Conservation (phyloP, 805 yeast species). For the Yamadazyma insecticola region DNA sequence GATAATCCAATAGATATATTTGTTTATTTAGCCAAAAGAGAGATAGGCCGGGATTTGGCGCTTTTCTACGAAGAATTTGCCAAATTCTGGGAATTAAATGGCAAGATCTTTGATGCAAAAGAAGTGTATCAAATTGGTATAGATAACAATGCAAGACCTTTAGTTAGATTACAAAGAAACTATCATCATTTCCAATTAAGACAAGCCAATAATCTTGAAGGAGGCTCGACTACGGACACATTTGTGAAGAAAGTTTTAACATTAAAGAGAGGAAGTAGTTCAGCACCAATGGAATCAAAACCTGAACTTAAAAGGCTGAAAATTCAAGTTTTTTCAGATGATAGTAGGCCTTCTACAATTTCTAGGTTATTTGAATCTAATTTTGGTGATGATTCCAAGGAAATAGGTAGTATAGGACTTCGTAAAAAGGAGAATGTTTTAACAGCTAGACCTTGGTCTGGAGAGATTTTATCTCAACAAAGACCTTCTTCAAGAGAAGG, state of each 20-base stretch:
- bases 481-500: conserved; percentile 8
- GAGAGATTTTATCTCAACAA: conserved; percentile 53
- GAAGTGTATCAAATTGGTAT: conserved; percentile 59
- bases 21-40: conserved; percentile 62
- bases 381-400: conserved; percentile 32
- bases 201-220: conserved; percentile 16
- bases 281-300: conserved; percentile 2
- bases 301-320: conserved; percentile 16
- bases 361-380: conserved; percentile 18
- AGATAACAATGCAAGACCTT: conserved; percentile 61
- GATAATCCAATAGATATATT: conserved; percentile 71
- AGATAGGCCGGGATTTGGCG: conserved; percentile 65
- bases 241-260: conserved; percentile 22
- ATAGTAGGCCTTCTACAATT: conserved; percentile 11
- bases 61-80: conserved; percentile 80
- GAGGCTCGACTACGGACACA: conserved; percentile 5
- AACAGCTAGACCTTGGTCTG: conserved; percentile 56
- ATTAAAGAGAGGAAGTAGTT: conserved; percentile 30
- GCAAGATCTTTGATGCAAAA: conserved; percentile 50
- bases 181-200: conserved; percentile 43
- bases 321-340: conserved; percentile 41
- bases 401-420: conserved; percentile 43
- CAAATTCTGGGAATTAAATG: conserved; percentile 47
- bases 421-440: conserved; percentile 63
- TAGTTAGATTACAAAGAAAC: conserved; percentile 25